Evolutionary conservation across 805 yeast species (phyloP), one percentile per base, ranked within the genome.

Genomic region (Metschnikowia kofuensis): DNA sequence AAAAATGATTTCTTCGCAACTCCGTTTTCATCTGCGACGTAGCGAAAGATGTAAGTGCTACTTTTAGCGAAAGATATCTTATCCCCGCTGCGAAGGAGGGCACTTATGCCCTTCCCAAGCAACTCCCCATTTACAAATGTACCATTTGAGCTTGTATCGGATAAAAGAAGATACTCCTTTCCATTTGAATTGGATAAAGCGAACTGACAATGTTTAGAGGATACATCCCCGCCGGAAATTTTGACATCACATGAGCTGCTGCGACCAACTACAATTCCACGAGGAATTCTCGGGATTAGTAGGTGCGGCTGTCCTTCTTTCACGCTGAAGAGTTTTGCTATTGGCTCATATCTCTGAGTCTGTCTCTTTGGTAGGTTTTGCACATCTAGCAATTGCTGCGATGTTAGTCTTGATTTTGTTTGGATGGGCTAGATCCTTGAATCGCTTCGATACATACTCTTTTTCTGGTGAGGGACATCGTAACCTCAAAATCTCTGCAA

Each of bases 61-160:
- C 69, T 68, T 45, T 63, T 66, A 58, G 83, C 90, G 66, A 85
- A 80, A 0, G 76, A 68, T 1, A 85, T 50, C 54, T 76, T 77
- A 61, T 85, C 91, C 6, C 91, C 90, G 54, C 83, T 79, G 50
- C 80, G 75, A 38, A 85, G 61, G 21, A 84, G 56, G 32, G 69
- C 66, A 26, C 73, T 75, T 31, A 77, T 73, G 12, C 76, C 79
- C 27, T 72, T 75, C 0, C 83, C 79, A 4, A 83, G 59, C 40
- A 69, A 61, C 34, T 73, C 75, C 12, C 81, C 87, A 57, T 86
- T 86, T 14, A 86, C 71, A 54, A 71, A 83, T 0, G 88, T 80
- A 0, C 92, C 91, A 61, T 86, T 85, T 2, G 87, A 70, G 53
- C 82, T 77, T 31, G 70, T 55, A 62, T 85, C 92, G 2, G 79